phyloP scores from a whole-genome alignment of 805 yeast genomes.

The Candida pini region DNA sequence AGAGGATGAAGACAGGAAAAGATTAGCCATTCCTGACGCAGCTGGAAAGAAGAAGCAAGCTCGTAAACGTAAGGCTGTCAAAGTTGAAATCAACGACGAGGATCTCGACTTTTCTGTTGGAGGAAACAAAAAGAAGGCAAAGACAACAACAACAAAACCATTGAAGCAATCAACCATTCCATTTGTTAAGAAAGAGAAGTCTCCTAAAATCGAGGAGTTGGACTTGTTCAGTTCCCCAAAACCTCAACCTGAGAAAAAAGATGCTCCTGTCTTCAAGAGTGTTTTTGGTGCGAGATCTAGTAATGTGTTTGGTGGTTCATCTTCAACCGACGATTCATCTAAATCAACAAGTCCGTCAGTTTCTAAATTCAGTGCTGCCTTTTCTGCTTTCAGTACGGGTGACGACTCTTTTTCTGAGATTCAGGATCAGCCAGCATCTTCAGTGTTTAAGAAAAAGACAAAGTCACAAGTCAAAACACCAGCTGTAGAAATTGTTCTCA shows the following conservation, averaged over 20 bases:
- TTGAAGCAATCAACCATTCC: constrained; percentile 2
- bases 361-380: constrained; percentile 19
- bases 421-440: constrained; percentile 8
- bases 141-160: constrained; percentile 12
- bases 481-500: no score
- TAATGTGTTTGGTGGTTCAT: constrained; percentile 2
- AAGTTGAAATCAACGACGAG: no score
- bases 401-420: constrained; percentile 1
- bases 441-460: constrained; percentile 10
- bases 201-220: constrained; percentile 1
- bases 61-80: constrained; percentile 27
- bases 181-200: constrained; percentile 2
- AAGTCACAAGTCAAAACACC: no score
- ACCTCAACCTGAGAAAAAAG: constrained; percentile 9
- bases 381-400: constrained; percentile 10
- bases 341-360: constrained; percentile 5
- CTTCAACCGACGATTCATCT: not conserved
- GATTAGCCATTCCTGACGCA: constrained; percentile 40
- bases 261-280: constrained; percentile 24
- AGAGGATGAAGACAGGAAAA: constrained; percentile 57
- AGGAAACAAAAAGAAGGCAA: constrained; percentile 11
- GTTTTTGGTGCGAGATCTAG: constrained; percentile 27
- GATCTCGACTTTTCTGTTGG: constrained; percentile 6
- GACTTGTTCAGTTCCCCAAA: no score
- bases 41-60: constrained; percentile 36